Conservation (phyloP, 257 asterid species). For the Solanum pennellii region DNA sequence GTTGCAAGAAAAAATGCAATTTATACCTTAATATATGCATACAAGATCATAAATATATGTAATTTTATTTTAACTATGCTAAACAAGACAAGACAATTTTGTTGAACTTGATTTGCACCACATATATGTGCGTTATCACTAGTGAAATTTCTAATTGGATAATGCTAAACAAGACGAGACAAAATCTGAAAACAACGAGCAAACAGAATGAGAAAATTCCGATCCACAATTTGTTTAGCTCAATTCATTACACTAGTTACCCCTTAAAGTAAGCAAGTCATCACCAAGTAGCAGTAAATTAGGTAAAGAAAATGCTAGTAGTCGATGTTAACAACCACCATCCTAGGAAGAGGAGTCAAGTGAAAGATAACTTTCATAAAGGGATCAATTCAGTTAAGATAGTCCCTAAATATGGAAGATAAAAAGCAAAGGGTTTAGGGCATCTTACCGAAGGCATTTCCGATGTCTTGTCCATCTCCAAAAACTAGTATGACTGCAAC, state of each 20-base stretch:
- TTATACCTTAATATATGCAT: background rate
- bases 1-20: background rate
- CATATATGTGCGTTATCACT: background rate
- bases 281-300: background rate
- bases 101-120: background rate
- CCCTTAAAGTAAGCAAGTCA: background rate
- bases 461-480: slow-evolving; percentile 36
- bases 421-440: background rate
- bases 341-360: background rate
- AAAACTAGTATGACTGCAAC: slow-evolving; percentile 34
- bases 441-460: slow-evolving; percentile 42
- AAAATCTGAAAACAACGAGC: background rate
- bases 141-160: background rate
- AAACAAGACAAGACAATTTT: background rate
- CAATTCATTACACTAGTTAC: background rate
- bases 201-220: background rate
- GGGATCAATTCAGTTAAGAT: background rate
- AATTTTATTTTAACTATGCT: background rate
- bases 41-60: background rate
- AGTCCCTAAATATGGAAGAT: background rate
- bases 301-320: background rate
- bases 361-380: background rate
- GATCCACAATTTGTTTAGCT: background rate
- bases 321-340: background rate
- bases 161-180: background rate